A percentile compares a stretch with the other conserved stretches of the same genome.
phyloP scores from a whole-genome alignment of 306 rosid species.

The Alnus glutinosa region DNA sequence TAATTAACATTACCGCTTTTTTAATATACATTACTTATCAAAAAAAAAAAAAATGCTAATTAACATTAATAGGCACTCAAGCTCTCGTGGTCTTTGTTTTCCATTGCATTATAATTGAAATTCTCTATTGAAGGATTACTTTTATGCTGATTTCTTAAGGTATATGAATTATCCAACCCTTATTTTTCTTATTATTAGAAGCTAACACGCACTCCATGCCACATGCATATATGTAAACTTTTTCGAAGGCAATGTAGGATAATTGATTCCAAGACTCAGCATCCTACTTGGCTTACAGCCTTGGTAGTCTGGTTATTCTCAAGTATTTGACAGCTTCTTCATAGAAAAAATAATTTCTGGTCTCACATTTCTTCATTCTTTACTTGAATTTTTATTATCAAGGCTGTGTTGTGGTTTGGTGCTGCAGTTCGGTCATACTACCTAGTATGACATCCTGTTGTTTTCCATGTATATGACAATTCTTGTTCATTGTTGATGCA shows the following conservation, averaged over 20 bases:
- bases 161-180: conserved; percentile 1
- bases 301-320: background rate
- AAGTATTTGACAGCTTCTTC: background rate
- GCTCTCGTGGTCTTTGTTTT: conserved; percentile 10
- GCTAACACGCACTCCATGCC: background rate
- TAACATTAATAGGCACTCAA: conserved; percentile 17
- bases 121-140: background rate
- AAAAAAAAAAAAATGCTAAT: background rate
- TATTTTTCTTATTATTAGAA: conserved; percentile 2
- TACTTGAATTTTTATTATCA: background rate
- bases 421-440: conserved; percentile 1
- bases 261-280: background rate
- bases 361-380: background rate
- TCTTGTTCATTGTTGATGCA: conserved; percentile 29
- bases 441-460: background rate
- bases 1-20: background rate
- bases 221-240: background rate
- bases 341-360: background rate
- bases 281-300: background rate
- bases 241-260: background rate
- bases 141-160: background rate
- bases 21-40: too few species aligned
- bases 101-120: conserved; percentile 8
- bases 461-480: background rate
- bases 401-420: background rate